Percentiles rank a stretch among this genome's conserved stretches.
phyloP scores from a whole-genome alignment of 805 yeast genomes.

The Dipodascus albidus region DNA sequence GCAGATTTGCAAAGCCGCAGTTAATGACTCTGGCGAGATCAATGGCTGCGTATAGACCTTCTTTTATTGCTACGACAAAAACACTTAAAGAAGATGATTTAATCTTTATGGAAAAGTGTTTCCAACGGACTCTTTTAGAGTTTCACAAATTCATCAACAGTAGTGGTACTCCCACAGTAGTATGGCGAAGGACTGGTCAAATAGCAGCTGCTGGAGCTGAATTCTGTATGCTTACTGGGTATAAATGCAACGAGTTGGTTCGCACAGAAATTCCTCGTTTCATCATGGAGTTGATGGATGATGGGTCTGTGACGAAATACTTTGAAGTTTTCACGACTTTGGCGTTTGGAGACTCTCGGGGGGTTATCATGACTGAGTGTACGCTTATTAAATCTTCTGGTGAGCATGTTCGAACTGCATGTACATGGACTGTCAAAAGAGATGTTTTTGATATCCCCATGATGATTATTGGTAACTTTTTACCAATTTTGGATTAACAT shows the following conservation, averaged over 20 bases:
- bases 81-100: slow-evolving; percentile 61
- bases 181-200: slow-evolving; percentile 83
- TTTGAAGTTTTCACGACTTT: slow-evolving; percentile 59
- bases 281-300: slow-evolving; percentile 77
- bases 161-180: slow-evolving; percentile 68
- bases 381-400: slow-evolving; percentile 29
- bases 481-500: neutral
- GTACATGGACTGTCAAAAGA: slow-evolving; percentile 77
- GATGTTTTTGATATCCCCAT: slow-evolving; percentile 78
- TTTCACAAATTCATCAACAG: slow-evolving; percentile 38
- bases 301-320: slow-evolving; percentile 58
- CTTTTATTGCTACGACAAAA: slow-evolving; percentile 67
- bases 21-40: slow-evolving; percentile 29
- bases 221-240: slow-evolving; percentile 57
- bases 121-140: slow-evolving; percentile 47
- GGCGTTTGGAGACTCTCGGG: slow-evolving; percentile 48
- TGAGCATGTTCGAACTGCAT: slow-evolving; percentile 47
- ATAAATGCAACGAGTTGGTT: slow-evolving; percentile 44
- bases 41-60: slow-evolving; percentile 46
- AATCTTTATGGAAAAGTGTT: slow-evolving; percentile 46
- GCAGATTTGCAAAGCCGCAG: slow-evolving; percentile 33
- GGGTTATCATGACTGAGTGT: slow-evolving; percentile 30
- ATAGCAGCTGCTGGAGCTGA: slow-evolving; percentile 71
- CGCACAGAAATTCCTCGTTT: slow-evolving; percentile 41
- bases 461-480: slow-evolving; percentile 61